These are phyloP conservation scores for Apiotrichum mycotoxinovorans DNA, from an alignment of 1,284 basidiomycete species.

Conservation along the genomic window DNA sequence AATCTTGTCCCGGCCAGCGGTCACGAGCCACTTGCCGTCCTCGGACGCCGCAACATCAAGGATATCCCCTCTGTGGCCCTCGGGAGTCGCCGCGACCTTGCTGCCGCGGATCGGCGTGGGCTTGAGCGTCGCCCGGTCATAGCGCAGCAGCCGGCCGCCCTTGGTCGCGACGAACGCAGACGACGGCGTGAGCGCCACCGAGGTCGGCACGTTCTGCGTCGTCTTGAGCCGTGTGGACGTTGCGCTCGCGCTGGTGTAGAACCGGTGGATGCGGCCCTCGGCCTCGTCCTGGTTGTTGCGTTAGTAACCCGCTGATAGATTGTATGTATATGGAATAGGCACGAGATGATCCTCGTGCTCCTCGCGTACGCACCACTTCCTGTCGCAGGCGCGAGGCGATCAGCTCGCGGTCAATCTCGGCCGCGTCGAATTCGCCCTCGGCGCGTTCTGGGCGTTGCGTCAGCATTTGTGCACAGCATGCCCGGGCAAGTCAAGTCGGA, in stretches of 20 bases:
- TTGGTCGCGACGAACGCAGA: slow-evolving; percentile 64
- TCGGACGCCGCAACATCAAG: slow-evolving; percentile 75
- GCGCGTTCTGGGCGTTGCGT: slow-evolving; percentile 26
- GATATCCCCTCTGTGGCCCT: slow-evolving; percentile 82
- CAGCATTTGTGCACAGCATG: too few species aligned
- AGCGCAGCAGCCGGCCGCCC: slow-evolving; percentile 77
- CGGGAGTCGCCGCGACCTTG: slow-evolving; percentile 27
- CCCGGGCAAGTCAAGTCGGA: too few species aligned
- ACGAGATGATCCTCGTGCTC: not conserved
- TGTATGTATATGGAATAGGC: not conserved
- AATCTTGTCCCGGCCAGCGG: slow-evolving; percentile 76
- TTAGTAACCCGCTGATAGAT: not conserved
- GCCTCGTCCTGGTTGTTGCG: slow-evolving; percentile 50
- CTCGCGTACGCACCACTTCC: slow-evolving; percentile 61
- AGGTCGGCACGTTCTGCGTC: slow-evolving; percentile 11
- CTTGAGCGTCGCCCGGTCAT: slow-evolving; percentile 49
- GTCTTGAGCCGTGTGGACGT: slow-evolving; percentile 9
- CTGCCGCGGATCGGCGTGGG: slow-evolving; percentile 29
- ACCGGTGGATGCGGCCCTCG: slow-evolving; percentile 46
- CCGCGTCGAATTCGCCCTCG: slow-evolving; percentile 86
- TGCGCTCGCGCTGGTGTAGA: slow-evolving; percentile 49
- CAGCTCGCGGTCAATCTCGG: slow-evolving; percentile 85
- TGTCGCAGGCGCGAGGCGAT: slow-evolving; percentile 84
- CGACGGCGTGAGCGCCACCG: slow-evolving; percentile 11
- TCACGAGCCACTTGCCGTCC: slow-evolving; percentile 80